Evolutionary conservation across 768 basidiomycete species (phyloP), one percentile per base, ranked within the genome.

Genomic region (Boletus pseudopeckii): DNA sequence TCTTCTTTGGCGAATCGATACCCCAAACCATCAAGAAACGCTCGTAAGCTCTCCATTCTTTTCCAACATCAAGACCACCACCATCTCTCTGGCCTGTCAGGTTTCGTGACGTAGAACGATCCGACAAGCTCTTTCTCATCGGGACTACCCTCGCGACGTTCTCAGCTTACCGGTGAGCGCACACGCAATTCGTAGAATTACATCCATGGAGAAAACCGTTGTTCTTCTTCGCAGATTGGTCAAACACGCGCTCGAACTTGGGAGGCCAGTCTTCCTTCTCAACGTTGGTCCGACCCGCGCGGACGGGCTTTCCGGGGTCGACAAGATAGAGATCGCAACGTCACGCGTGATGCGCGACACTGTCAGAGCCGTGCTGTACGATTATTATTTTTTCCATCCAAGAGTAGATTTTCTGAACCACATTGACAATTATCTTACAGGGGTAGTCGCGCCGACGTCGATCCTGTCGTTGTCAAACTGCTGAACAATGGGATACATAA

Each of bases 71-170:
- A 4, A 33, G n/a, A 13, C 4, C 4, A 26, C 46, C 14, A 11
- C 48, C 33, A 18, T 7, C 13, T 28, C 51, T 18, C 20, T 4
- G 28, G 18, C 28, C 9, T 32, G 30, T 11, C 55, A 90, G 90
- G 26, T 85, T 80, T 62, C 64, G 60, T 17, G 75, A 83, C 33
- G 64, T 95, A 37, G 81, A 86, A 54, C 64, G 68, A 8, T 74
- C 82, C 20, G 86, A 90, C 48, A 77, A 83, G 42, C 70, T 98
- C 0, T 80, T 98, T 42, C 73, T 96, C 38, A 72, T 96, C 36
- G 96, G 95, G 33, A 95, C 93, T 0, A 93, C 92, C 1, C 80
- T 97, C 26, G 93, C 96, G 1, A 98, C 95, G 0, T 97, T 89
- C 71, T 94, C 91, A 7, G 92, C 93, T 3, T 97, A 87, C 71